Percentiles rank a stretch among this genome's conserved stretches.
phyloP scores from a whole-genome alignment of 2,329 filamentous ascomycete genomes.

The Plectosphaerella plurivora region DNA sequence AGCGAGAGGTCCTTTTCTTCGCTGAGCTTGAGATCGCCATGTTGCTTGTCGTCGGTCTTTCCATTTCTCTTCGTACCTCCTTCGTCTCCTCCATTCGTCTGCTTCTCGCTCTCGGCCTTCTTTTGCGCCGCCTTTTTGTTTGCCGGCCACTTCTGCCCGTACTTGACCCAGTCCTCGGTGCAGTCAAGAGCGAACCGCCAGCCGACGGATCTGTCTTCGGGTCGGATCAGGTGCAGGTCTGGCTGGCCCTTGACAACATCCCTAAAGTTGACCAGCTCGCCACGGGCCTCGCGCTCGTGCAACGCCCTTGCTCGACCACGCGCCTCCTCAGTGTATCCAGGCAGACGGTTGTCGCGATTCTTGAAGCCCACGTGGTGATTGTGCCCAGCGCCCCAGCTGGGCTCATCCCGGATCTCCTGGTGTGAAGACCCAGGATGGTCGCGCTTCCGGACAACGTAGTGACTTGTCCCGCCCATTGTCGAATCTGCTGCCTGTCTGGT shows the following conservation, averaged over 20 bases:
- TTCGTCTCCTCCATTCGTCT: constrained; percentile 7
- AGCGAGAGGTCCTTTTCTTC: constrained; percentile 25
- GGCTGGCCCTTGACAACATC: constrained; percentile 27
- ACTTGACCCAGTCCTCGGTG: constrained; percentile 44
- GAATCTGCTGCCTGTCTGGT: background rate
- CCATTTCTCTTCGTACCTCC: constrained; percentile 13
- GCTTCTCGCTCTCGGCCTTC: constrained; percentile 16
- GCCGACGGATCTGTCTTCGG: constrained; percentile 36
- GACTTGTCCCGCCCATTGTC: constrained; percentile 6
- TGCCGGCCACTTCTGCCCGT: constrained; percentile 40
- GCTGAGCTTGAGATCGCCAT: constrained; percentile 9
- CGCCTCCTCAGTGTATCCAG: constrained; percentile 21
- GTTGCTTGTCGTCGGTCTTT: constrained; percentile 15
- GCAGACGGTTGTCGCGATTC: constrained; percentile 27
- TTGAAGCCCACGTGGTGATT: constrained; percentile 33
- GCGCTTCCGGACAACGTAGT: constrained; percentile 5
- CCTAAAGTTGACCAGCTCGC: constrained; percentile 30
- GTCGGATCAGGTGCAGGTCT: constrained; percentile 37
- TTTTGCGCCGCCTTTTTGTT: constrained; percentile 30
- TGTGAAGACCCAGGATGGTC: constrained; percentile 31
- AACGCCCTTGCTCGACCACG: constrained; percentile 2
- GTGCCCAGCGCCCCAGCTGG: constrained; percentile 32
- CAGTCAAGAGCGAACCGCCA: constrained; percentile 46
- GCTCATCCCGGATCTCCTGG: constrained; percentile 35
- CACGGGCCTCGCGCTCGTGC: constrained; percentile 9